Evolutionary conservation across 1,139 yeast species (phyloP), one percentile per base, ranked within the genome.

Genomic region (Yamadazyma diddensiae): DNA sequence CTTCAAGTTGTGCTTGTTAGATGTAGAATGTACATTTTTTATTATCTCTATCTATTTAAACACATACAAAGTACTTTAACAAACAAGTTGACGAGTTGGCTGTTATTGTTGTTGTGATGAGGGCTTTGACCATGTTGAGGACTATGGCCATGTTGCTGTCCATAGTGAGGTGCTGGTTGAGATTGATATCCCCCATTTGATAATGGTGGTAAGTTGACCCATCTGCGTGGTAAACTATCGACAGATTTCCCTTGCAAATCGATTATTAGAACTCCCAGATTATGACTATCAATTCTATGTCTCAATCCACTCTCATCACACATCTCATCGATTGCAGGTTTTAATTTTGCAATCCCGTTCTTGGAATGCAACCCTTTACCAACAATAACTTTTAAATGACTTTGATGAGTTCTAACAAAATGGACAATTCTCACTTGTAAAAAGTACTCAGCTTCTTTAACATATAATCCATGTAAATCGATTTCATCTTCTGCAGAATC

Each of bases 341-440:
- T 85, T 47, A 92, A 62, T 57, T 88, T 90, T 31, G 96, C 92
- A 31, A 86, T 75, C 20, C 94, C 94, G 45, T 79, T 67, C 31
- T 73, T 69, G 0, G 96, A 85, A 55, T 92, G 97, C 31, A 79
- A 53, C 9, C 97, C 98, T 57, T 90, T 90, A n/a, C 97, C 97
- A 8, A 88, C 97, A 53, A 92, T 90, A 13, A 86, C 86, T 38
- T 71, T 62, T 35, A 78, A 55, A 32, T 65, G 68, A 23, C 56
- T 49, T 51, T 87, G 94, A 39, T 75, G 66, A 28, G 85, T 72
- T 28, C 66, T 60, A 13, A 76, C 67, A 35, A 80, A 85, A 20
- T 79, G 79, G n/a, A 73, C 70, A 33, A 92, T 74, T 37, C 97
- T 71, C 39, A 74, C 76, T 47, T 82, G 85, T 45, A 90, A 66